phyloP scores from a whole-genome alignment of 805 yeast genomes.

The Lipomyces sp. region DNA sequence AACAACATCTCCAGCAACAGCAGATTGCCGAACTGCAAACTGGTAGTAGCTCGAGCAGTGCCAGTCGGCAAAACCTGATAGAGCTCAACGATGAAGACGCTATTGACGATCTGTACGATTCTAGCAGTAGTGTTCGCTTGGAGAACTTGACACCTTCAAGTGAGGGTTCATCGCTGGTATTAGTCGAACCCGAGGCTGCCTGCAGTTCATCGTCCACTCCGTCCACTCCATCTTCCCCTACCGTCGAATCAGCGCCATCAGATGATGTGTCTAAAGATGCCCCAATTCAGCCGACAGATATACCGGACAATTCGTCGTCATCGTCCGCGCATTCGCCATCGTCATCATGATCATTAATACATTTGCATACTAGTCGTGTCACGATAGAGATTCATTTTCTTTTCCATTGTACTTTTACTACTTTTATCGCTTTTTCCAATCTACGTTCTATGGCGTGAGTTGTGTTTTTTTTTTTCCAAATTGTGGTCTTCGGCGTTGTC shows the following conservation, averaged over 20 bases:
- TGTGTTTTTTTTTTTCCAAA: not conserved
- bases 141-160: slow-evolving; percentile 6
- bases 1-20: slow-evolving; percentile 29
- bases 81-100: slow-evolving; percentile 15
- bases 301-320: not conserved
- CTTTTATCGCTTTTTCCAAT: not conserved
- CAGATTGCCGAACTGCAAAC: slow-evolving; percentile 6
- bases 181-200: not conserved
- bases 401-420: not conserved
- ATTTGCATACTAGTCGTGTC: not conserved
- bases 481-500: slow-evolving; percentile 4
- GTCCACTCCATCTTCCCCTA: not conserved
- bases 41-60: slow-evolving; percentile 14
- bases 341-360: not conserved
- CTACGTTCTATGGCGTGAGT: not conserved
- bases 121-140: slow-evolving; percentile 4
- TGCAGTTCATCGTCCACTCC: not conserved
- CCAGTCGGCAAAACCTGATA: slow-evolving; percentile 17
- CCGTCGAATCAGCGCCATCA: not conserved
- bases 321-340: slow-evolving; percentile 3
- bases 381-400: not conserved
- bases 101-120: slow-evolving; percentile 14
- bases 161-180: not conserved
- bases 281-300: not conserved
- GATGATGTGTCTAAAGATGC: not conserved